These are phyloP conservation scores for Skeletonema tropicum DNA, from an alignment of 108 stramenopile species.

Conservation along the genomic window DNA sequence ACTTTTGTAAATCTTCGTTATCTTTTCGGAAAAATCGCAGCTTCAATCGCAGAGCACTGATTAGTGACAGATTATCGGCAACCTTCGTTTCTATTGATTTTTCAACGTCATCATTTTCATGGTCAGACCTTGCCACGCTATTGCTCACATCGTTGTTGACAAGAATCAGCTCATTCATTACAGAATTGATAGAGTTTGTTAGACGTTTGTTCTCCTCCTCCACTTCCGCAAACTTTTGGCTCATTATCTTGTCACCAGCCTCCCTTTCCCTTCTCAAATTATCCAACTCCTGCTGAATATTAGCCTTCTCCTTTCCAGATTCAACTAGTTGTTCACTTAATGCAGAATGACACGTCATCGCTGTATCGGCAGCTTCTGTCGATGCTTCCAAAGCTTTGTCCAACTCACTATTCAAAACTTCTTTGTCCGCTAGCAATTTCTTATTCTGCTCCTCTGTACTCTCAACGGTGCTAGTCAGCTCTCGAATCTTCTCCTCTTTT, in stretches of 20 bases:
- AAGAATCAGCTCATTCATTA: not conserved
- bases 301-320: not conserved
- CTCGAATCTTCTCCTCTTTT: not conserved
- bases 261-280: not conserved
- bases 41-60: not conserved
- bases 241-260: not conserved
- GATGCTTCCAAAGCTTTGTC: not conserved
- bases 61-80: not conserved
- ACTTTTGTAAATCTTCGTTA: not conserved
- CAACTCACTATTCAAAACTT: not conserved
- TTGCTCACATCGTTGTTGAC: not conserved
- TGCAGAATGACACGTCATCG: not conserved
- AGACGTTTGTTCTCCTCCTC: slow-evolving; percentile 1
- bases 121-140: not conserved
- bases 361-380: not conserved
- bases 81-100: not conserved
- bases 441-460: not conserved
- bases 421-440: not conserved
- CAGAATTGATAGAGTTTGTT: not conserved
- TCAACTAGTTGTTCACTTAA: not conserved
- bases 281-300: not conserved
- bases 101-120: not conserved
- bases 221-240: not conserved
- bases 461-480: not conserved
- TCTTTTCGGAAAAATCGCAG: not conserved